Base-by-base conservation (phyloP, 306 rosid species). In the Arachis stenosperma region DNA sequence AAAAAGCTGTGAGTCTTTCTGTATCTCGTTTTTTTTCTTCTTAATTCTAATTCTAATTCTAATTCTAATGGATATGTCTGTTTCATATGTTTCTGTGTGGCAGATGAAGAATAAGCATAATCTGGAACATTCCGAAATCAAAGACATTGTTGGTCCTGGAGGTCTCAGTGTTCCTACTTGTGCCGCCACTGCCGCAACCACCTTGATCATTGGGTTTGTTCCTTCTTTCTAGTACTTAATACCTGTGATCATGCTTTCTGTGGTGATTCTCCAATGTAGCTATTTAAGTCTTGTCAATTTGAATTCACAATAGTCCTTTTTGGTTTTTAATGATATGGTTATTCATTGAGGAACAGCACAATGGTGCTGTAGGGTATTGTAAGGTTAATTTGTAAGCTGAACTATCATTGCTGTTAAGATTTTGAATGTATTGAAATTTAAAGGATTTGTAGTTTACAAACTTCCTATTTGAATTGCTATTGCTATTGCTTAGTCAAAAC, bases 161-260 rank as follows among this genome's bases (percentile, higher is more conserved):
- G 79, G 80, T 65, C 13, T 72, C 73, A 90, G 86, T 64, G 15
- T 85, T 75, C 87, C 96, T 64, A 80, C 92, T 9, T 90, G 93
- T 80, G 57, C 80, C 22, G 99, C 99, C 65, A 95, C 98, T 62
- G 99, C 98, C 2, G 99, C 93, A 83, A 95, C 97, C 47, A 57
- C 97, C 75, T 88, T 91, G 17, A 36, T 95, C 43, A 59, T 95
- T 10, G 99, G 99, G 99, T 95, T 75, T 79, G 86, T 68, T 80
- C 47, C 54, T 71, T 41, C 33, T 67, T 76, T 51, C 78, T 17
- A 29, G 0, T 36, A 42, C 29, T 59, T 60, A 5, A 54, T 59
- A 33, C 4, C 37, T 33, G 37, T 33, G 37, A 33, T 33, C 37
- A 40, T 61, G 47, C 41, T 5, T 36, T 10, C 63, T 52, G 12